These are phyloP conservation scores for Kwoniella dejecticola DNA, from an alignment of 768 basidiomycete species.

Conservation along the genomic window DNA sequence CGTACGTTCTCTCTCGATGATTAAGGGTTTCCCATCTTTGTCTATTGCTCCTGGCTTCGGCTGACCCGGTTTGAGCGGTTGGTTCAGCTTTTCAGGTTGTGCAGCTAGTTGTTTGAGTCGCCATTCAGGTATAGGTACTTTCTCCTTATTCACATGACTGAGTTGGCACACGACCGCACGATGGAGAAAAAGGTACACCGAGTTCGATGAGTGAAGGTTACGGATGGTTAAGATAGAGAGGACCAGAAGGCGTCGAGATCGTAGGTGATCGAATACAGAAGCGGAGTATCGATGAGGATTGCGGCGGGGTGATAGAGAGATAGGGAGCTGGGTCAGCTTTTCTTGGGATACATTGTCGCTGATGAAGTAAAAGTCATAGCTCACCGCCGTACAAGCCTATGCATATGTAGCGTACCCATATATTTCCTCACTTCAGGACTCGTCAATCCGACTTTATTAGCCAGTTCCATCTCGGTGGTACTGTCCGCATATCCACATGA, in stretches of 20 bases:
- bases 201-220: no score
- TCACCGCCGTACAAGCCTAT: constrained; percentile 49
- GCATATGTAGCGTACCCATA: constrained; percentile 48
- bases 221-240: no score
- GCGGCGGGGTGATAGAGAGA: not conserved
- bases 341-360: no score
- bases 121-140: constrained; percentile 42
- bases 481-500: constrained; percentile 1
- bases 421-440: constrained; percentile 51
- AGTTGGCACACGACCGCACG: no score
- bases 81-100: not conserved
- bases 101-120: constrained; percentile 16
- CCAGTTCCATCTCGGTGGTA: constrained; percentile 16
- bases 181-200: no score
- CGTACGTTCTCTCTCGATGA: constrained; percentile 60
- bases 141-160: constrained; percentile 50
- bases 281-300: no score
- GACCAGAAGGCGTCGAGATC: no score
- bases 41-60: constrained; percentile 17
- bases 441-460: constrained; percentile 22
- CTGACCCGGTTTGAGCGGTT: not conserved
- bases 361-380: no score
- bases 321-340: no score
- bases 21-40: constrained; percentile 19
- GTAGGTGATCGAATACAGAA: no score